A percentile compares a stretch with the other conserved stretches of the same genome.
phyloP scores from a whole-genome alignment of 345 rosid genomes.

The Triadica sebifera region DNA sequence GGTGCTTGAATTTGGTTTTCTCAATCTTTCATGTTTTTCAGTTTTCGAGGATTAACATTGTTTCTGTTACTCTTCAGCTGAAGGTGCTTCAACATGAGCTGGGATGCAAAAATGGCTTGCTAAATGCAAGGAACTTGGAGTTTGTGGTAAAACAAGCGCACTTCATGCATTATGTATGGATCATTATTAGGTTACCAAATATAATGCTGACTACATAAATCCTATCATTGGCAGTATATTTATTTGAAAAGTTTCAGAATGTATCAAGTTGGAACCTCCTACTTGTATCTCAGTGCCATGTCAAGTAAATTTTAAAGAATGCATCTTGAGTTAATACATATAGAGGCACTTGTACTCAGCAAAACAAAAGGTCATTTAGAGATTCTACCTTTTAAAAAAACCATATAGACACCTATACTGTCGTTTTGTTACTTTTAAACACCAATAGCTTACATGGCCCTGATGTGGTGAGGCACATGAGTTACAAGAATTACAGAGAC shows the following conservation, averaged over 20 bases:
- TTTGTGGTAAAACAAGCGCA: constrained; percentile 20
- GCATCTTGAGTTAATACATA: not conserved
- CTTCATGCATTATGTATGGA: not conserved
- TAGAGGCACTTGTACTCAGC: no score
- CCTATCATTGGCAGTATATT: not conserved
- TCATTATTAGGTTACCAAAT: not conserved
- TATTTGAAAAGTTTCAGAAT: not conserved
- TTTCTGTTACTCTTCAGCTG: constrained; percentile 42
- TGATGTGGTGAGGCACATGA: no score
- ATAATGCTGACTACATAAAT: not conserved
- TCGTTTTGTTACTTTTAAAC: no score
- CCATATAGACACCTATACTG: no score
- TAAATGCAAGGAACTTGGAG: constrained; percentile 38
- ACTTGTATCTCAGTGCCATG: not conserved
- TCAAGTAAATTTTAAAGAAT: constrained; percentile 6
- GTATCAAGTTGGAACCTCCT: not conserved
- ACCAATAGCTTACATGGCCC: no score
- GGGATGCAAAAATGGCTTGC: constrained; percentile 56
- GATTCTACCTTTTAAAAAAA: no score
- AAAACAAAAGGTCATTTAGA: no score
- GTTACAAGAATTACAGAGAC: no score
- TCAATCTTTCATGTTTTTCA: not conserved
- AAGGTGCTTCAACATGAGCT: constrained; percentile 67
- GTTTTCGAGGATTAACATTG: constrained; percentile 18
- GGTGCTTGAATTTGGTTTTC: not conserved